Conservation (phyloP, 768 basidiomycete genomes). For the Phylloporus rhodoxanthus region DNA sequence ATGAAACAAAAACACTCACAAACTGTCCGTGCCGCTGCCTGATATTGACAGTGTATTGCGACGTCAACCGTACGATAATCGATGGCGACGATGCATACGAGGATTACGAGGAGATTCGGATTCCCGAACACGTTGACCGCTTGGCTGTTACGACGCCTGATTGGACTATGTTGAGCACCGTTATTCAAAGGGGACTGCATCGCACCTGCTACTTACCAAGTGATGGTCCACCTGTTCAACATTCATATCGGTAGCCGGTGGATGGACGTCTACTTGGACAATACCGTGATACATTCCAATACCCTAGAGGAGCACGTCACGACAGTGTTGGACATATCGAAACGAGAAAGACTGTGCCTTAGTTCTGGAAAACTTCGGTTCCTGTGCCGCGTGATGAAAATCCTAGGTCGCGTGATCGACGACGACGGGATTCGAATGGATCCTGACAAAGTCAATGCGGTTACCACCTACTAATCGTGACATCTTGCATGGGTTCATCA, state of each 20-base stretch:
- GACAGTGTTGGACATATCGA: slow-evolving; percentile 32
- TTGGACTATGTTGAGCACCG: slow-evolving; percentile 33
- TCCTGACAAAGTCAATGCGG: slow-evolving; percentile 36
- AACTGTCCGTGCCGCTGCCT: slow-evolving; percentile 9
- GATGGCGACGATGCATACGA: slow-evolving; percentile 18
- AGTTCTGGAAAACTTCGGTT: slow-evolving; percentile 33
- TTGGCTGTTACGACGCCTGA: slow-evolving; percentile 33
- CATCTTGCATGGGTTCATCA: neutral
- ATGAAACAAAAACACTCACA: slow-evolving; percentile 15
- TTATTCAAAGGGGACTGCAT: slow-evolving; percentile 28
- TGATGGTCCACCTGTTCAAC: slow-evolving; percentile 6
- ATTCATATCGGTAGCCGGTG: neutral
- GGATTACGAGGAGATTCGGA: slow-evolving; percentile 19
- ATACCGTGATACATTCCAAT: slow-evolving; percentile 8
- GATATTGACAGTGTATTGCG: slow-evolving; percentile 16
- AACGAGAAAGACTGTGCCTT: slow-evolving; percentile 33
- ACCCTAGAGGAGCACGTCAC: slow-evolving; percentile 22
- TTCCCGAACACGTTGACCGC: slow-evolving; percentile 13
- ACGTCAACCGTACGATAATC: neutral
- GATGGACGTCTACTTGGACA: slow-evolving; percentile 7
- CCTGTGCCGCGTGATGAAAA: slow-evolving; percentile 24
- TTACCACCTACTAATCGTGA: slow-evolving; percentile 9
- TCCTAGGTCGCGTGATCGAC: slow-evolving; percentile 34
- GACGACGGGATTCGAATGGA: slow-evolving; percentile 40
- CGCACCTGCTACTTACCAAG: slow-evolving; percentile 41